These are phyloP conservation scores for Trypanosoma boissoni DNA, from an alignment of 208 protist genomes.

Conservation along the genomic window DNA sequence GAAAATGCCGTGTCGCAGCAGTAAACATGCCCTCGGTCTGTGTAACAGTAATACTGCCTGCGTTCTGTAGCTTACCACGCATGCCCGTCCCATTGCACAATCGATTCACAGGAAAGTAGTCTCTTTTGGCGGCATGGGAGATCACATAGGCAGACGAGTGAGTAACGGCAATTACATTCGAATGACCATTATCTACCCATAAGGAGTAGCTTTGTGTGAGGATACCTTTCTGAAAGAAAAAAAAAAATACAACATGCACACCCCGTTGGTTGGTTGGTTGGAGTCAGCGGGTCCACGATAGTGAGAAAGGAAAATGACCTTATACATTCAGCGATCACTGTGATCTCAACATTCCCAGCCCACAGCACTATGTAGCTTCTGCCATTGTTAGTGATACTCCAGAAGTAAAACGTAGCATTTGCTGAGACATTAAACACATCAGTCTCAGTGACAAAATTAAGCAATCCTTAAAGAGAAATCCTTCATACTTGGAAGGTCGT, in stretches of 20 bases:
- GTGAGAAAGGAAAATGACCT: constrained; percentile 8
- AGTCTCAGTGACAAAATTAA: not conserved
- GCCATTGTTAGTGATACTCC: not conserved
- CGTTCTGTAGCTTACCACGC: constrained; percentile 3
- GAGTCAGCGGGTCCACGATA: not conserved
- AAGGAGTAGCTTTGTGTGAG: too few species aligned
- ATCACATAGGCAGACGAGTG: too few species aligned
- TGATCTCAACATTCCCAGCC: constrained; percentile 2
- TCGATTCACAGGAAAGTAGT: constrained; percentile 13
- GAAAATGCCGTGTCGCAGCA: constrained; percentile 8
- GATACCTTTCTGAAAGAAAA: too few species aligned
- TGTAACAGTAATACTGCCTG: not conserved
- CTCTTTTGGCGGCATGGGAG: too few species aligned
- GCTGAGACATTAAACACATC: constrained; percentile 9
- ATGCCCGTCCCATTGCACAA: not conserved
- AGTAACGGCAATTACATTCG: too few species aligned
- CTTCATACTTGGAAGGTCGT: constrained; percentile 5
- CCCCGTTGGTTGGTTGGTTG: not conserved
- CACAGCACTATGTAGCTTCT: not conserved
- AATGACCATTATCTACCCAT: too few species aligned
- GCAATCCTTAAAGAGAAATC: not conserved
- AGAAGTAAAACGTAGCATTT: constrained; percentile 13
- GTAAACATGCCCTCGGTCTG: not conserved
- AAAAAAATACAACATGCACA: constrained; percentile 4
- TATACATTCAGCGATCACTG: constrained; percentile 1